These are phyloP conservation scores for Fusarium oligoseptatum DNA, from an alignment of 2,329 filamentous ascomycete genomes.

Conservation along the genomic window DNA sequence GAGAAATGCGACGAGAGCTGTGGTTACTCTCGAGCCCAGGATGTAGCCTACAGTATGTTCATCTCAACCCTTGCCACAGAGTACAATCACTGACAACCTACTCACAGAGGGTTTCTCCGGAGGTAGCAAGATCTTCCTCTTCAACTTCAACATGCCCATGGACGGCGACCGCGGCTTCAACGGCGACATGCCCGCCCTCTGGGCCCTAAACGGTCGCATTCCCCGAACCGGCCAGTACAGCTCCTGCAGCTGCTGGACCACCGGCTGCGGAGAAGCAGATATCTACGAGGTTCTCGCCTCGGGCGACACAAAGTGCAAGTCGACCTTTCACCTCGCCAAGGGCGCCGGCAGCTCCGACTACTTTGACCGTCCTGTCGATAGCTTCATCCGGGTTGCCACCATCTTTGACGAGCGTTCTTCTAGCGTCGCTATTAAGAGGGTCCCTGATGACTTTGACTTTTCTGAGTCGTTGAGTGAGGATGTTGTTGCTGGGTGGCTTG, in stretches of 20 bases:
- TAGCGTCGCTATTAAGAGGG: slow-evolving; percentile 68
- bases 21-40: slow-evolving; percentile 58
- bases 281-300: slow-evolving; percentile 77
- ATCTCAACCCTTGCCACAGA: too few relatives aligned
- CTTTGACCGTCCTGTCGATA: slow-evolving; percentile 73
- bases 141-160: slow-evolving; percentile 80
- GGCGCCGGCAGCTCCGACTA: slow-evolving; percentile 78
- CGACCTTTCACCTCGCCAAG: slow-evolving; percentile 75
- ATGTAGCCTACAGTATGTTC: slow-evolving; percentile 60
- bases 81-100: slow-evolving; percentile 11
- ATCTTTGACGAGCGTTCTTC: slow-evolving; percentile 68
- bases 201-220: slow-evolving; percentile 81
- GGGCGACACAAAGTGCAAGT: slow-evolving; percentile 76
- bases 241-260: slow-evolving; percentile 79
- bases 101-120: slow-evolving; percentile 77
- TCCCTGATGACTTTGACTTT: slow-evolving; percentile 59
- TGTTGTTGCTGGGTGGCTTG: slow-evolving; percentile 54
- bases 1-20: slow-evolving; percentile 58
- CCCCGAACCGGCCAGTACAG: slow-evolving; percentile 78
- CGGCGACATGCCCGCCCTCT: slow-evolving; percentile 79
- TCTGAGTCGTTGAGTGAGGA: slow-evolving; percentile 53
- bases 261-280: slow-evolving; percentile 80
- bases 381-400: slow-evolving; percentile 73
- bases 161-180: slow-evolving; percentile 66
- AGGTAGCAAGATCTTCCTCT: slow-evolving; percentile 78